Evolutionary conservation across 495 filamentous ascomycete genomes (phyloP).

Genomic region (Daldinia concentrica): DNA sequence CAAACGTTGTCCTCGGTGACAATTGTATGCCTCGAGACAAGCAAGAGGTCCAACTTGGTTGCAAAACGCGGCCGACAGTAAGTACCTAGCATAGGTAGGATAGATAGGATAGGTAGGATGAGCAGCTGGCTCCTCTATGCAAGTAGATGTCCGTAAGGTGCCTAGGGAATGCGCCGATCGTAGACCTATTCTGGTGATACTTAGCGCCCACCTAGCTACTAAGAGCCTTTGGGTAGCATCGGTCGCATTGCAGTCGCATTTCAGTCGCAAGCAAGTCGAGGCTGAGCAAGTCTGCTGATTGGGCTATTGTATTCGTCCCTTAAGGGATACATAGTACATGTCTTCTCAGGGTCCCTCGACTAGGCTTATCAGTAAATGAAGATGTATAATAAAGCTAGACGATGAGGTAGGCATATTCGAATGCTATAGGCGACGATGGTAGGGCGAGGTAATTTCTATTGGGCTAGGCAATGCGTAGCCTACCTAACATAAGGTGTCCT

Average conservation of each 20-base stretch:
- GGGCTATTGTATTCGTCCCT: background rate
- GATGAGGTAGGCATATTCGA: background rate
- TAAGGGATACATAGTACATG: background rate
- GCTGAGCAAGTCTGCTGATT: constrained; percentile 25
- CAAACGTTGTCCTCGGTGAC: background rate
- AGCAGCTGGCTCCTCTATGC: background rate
- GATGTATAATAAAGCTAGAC: background rate
- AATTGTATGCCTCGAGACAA: background rate
- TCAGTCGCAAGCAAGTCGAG: constrained; percentile 27
- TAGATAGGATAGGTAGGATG: background rate
- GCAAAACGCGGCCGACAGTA: background rate
- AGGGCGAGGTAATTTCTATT: background rate
- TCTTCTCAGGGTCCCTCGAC: background rate
- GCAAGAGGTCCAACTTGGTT: background rate
- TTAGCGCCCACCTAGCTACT: constrained; percentile 15
- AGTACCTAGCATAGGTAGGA: background rate
- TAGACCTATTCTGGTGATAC: constrained; percentile 1
- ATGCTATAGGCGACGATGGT: background rate
- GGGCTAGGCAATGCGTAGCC: background rate
- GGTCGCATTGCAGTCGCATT: constrained; percentile 10
- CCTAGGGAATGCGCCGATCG: constrained; percentile 5
- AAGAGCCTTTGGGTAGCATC: constrained; percentile 23
- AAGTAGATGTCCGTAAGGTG: background rate
- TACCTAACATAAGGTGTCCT: background rate
- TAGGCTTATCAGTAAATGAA: background rate